These are phyloP conservation scores for Zygoascus tannicola DNA, from an alignment of 805 yeast species.

Conservation along the genomic window DNA sequence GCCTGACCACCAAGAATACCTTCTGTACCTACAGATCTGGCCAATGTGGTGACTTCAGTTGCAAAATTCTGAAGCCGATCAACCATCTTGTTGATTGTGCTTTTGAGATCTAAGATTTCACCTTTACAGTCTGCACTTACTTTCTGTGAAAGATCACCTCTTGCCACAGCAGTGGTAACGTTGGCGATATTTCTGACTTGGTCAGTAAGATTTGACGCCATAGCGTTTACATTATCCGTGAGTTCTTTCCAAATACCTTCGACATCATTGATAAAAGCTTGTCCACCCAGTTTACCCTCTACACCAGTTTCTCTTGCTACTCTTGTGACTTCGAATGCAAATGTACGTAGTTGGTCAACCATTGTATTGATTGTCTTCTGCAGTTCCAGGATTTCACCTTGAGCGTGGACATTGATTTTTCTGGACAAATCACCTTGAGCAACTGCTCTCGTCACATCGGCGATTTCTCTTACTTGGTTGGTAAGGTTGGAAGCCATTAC, in stretches of 20 bases:
- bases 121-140: constrained; percentile 84
- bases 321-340: constrained; percentile 78
- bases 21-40: constrained; percentile 81
- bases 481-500: constrained; percentile 86
- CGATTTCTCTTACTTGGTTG: constrained; percentile 81
- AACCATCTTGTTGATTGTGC: constrained; percentile 83
- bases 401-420: constrained; percentile 83
- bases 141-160: constrained; percentile 71
- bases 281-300: constrained; percentile 82
- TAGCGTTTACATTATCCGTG: constrained; percentile 76
- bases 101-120: constrained; percentile 67
- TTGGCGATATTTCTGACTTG: constrained; percentile 84
- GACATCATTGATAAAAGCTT: constrained; percentile 67
- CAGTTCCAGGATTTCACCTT: constrained; percentile 77
- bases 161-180: constrained; percentile 81
- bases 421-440: constrained; percentile 78
- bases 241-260: constrained; percentile 85
- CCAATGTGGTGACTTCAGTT: constrained; percentile 76
- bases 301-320: constrained; percentile 89
- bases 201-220: constrained; percentile 80
- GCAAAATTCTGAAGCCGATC: constrained; percentile 75
- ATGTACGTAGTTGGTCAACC: constrained; percentile 77
- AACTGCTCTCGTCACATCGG: constrained; percentile 82
- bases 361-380: constrained; percentile 82
- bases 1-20: constrained; percentile 89